Conservation (phyloP, 106 monocot genomes). For the Apostasia ramifera region DNA sequence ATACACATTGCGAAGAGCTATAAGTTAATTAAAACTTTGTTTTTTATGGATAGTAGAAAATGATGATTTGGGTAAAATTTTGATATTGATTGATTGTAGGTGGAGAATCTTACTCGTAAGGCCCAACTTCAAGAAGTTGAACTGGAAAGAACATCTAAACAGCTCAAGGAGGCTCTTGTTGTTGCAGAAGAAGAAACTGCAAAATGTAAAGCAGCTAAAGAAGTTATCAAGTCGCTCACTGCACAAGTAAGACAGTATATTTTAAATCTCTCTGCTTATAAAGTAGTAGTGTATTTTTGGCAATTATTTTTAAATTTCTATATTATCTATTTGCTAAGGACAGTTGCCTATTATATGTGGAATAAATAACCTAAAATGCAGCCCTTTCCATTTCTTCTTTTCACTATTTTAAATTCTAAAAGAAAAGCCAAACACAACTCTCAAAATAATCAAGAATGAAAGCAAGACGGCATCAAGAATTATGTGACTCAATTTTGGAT, state of each 20-base stretch:
- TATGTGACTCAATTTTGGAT: no score
- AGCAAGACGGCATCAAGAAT: no score
- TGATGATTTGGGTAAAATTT: not conserved
- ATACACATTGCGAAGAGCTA: no score
- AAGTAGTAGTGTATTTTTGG: not conserved
- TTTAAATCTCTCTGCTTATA: not conserved
- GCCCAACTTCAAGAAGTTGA: conserved; percentile 82
- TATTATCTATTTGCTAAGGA: no score
- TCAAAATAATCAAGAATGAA: no score
- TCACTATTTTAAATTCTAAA: no score
- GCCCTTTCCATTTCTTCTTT: no score
- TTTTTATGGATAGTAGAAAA: conserved; percentile 4
- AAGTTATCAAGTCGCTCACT: conserved; percentile 96
- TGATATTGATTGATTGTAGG: conserved; percentile 25
- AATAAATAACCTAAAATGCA: no score
- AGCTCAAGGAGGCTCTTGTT: conserved; percentile 83
- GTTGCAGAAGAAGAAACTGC: conserved; percentile 92
- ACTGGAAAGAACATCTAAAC: conserved; percentile 81
- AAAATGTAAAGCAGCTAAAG: conserved; percentile 97
- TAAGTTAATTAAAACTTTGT: not conserved
- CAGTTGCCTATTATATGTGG: not conserved
- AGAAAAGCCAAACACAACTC: no score
- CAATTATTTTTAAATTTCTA: no score
- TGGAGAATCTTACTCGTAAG: conserved; percentile 78
- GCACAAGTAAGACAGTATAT: conserved; percentile 54